phyloP scores from a whole-genome alignment of 305 asterid genomes.

The Rubia occidens region DNA sequence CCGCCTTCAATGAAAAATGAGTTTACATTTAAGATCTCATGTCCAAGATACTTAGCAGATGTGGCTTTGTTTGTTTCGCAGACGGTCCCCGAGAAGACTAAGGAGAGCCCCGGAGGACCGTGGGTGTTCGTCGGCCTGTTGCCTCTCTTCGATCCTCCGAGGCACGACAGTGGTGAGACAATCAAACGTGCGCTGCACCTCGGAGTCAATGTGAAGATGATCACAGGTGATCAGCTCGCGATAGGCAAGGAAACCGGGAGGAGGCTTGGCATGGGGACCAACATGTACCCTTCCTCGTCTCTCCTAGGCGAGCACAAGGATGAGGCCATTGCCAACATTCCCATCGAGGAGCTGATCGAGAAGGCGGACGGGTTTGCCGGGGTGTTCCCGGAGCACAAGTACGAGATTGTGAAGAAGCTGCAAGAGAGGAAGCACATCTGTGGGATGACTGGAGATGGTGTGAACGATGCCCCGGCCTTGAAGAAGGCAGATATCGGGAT shows the following conservation, averaged over 20 bases:
- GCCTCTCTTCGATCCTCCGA: slow-evolving; percentile 50
- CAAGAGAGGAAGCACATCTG: slow-evolving; percentile 60
- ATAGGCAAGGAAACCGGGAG: slow-evolving; percentile 73
- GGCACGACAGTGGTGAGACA: slow-evolving; percentile 48
- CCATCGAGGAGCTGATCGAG: slow-evolving; percentile 65
- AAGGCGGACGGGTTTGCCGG: slow-evolving; percentile 85
- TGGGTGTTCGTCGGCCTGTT: slow-evolving; percentile 43
- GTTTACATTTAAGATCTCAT: no score
- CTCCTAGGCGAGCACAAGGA: slow-evolving; percentile 60
- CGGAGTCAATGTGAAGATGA: slow-evolving; percentile 49
- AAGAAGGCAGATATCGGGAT: slow-evolving; percentile 70
- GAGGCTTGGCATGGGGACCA: slow-evolving; percentile 71
- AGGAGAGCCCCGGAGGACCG: slow-evolving; percentile 39
- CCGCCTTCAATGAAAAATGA: neutral
- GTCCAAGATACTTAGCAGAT: neutral
- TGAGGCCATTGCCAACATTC: slow-evolving; percentile 42
- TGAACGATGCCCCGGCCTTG: slow-evolving; percentile 64
- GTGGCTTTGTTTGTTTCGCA: slow-evolving; percentile 1
- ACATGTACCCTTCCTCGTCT: slow-evolving; percentile 74
- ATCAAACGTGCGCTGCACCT: slow-evolving; percentile 40
- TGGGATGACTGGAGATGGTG: slow-evolving; percentile 83
- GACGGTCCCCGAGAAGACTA: slow-evolving; percentile 38
- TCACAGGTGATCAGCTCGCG: slow-evolving; percentile 61
- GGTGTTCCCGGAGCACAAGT: slow-evolving; percentile 70
- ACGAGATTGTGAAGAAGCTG: slow-evolving; percentile 59